These are phyloP conservation scores for Geoglossum glabrum DNA, from an alignment of 495 filamentous ascomycete genomes.

Conservation along the genomic window DNA sequence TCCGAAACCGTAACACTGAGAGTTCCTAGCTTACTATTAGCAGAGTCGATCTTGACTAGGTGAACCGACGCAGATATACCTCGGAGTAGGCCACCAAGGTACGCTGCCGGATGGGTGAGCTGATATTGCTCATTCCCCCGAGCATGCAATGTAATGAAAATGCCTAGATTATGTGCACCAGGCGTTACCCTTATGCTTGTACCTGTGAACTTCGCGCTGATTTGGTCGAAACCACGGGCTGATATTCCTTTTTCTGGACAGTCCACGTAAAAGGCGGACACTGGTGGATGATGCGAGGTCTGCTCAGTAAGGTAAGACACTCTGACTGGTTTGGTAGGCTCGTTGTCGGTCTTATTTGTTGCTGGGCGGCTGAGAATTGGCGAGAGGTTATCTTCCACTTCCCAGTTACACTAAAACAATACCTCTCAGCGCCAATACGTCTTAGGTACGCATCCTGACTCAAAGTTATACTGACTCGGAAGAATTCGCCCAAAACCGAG, in stretches of 20 bases:
- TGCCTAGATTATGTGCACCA: slow-evolving; percentile 83
- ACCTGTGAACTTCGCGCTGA: slow-evolving; percentile 94
- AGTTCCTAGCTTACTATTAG: slow-evolving; percentile 16
- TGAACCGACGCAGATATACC: slow-evolving; percentile 24
- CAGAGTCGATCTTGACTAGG: slow-evolving; percentile 1
- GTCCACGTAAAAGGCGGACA: slow-evolving; percentile 87
- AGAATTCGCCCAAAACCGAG: slow-evolving; percentile 92
- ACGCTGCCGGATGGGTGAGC: slow-evolving; percentile 82
- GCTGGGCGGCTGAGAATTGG: slow-evolving; percentile 20
- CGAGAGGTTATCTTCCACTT: slow-evolving; percentile 48
- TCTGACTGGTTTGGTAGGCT: slow-evolving; percentile 36
- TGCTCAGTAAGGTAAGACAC: slow-evolving; percentile 93
- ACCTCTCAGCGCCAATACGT: slow-evolving; percentile 1
- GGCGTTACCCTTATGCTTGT: slow-evolving; percentile 82
- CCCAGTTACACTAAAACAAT: slow-evolving; percentile 63
- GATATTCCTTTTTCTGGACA: slow-evolving; percentile 80
- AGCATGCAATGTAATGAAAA: slow-evolving; percentile 71
- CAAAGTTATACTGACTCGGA: slow-evolving; percentile 40
- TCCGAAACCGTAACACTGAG: slow-evolving; percentile 77
- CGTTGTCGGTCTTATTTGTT: slow-evolving; percentile 13
- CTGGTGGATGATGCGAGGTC: slow-evolving; percentile 93
- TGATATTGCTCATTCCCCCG: slow-evolving; percentile 80
- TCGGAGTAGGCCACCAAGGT: slow-evolving; percentile 70
- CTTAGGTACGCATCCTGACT: background rate
- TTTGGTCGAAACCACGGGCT: slow-evolving; percentile 81